phyloP scores from a whole-genome alignment of 2,329 filamentous ascomycete species.

The Pseudopithomyces maydicus region DNA sequence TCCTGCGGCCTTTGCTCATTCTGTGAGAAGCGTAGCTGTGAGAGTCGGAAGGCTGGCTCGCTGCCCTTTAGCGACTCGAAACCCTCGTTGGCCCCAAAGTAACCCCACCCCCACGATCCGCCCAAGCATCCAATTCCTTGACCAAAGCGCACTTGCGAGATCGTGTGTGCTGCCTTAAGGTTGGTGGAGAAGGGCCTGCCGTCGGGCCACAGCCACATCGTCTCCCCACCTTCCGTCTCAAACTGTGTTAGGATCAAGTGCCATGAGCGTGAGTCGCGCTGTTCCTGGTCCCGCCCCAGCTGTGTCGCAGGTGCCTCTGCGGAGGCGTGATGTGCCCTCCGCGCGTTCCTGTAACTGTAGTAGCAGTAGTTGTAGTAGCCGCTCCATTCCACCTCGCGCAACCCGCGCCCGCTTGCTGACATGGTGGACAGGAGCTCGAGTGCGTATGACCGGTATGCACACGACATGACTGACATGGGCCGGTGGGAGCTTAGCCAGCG shows the following conservation, averaged over 20 bases:
- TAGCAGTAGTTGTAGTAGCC: background rate
- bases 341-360: constrained; percentile 5
- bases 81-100: constrained; percentile 21
- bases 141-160: constrained; percentile 26
- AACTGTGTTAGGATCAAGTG: constrained; percentile 24
- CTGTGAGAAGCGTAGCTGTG: constrained; percentile 30
- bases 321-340: constrained; percentile 14
- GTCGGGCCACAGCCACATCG: constrained; percentile 13
- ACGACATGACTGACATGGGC: constrained; percentile 42
- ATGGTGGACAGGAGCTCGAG: constrained; percentile 23
- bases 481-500: constrained; percentile 40
- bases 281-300: constrained; percentile 11
- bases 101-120: constrained; percentile 32
- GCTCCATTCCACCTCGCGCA: constrained; percentile 4
- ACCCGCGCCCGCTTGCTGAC: constrained; percentile 26
- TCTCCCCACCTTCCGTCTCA: constrained; percentile 4
- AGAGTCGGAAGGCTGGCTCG: constrained; percentile 15
- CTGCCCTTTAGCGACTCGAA: constrained; percentile 29
- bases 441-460: constrained; percentile 38
- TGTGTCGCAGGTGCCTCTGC: constrained; percentile 25
- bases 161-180: constrained; percentile 27
- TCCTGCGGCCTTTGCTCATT: constrained; percentile 34
- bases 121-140: constrained; percentile 24
- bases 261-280: constrained; percentile 42
- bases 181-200: constrained; percentile 8